Conservation (phyloP, 495 filamentous ascomycete species). For the Hypomontagnella submonticulosa region DNA sequence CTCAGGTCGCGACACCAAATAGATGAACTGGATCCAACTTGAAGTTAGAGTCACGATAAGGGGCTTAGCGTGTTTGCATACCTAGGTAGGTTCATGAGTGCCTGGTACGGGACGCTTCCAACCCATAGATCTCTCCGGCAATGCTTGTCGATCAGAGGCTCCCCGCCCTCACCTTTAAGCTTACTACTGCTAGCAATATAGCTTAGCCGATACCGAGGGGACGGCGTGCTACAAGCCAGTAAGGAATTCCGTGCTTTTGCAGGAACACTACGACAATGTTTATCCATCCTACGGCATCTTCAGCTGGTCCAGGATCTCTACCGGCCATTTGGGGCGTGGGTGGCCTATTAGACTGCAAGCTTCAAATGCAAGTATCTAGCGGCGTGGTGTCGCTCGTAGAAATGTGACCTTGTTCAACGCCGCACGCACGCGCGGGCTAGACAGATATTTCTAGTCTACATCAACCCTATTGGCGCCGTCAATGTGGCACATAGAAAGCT, state of each 20-base stretch:
- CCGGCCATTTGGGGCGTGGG: background rate
- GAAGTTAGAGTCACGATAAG: slow-evolving; percentile 3
- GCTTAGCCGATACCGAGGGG: slow-evolving; percentile 1
- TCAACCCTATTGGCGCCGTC: background rate
- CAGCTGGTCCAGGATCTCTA: slow-evolving; percentile 17
- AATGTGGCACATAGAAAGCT: background rate
- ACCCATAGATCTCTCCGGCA: background rate
- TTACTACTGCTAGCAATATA: slow-evolving; percentile 24
- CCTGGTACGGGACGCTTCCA: slow-evolving; percentile 11
- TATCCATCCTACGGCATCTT: slow-evolving; percentile 30
- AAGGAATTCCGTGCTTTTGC: background rate
- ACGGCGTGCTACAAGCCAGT: slow-evolving; percentile 8
- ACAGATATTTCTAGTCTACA: too few relatives aligned
- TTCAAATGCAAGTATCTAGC: too few relatives aligned
- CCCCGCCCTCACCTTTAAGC: slow-evolving; percentile 2
- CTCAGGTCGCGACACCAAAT: background rate
- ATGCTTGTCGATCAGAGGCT: background rate
- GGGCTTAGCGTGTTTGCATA: slow-evolving; percentile 11
- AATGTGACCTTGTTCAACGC: background rate
- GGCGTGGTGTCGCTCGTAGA: too few relatives aligned
- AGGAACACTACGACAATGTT: slow-evolving; percentile 14
- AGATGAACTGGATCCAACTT: background rate
- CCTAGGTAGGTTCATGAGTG: slow-evolving; percentile 6
- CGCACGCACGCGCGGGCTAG: too few relatives aligned
- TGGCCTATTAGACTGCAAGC: slow-evolving; percentile 7